Evolutionary conservation across 176 grass and related monocot genomes (phyloP), one percentile per base, ranked within the genome.

Genomic region (Typha latifolia): DNA sequence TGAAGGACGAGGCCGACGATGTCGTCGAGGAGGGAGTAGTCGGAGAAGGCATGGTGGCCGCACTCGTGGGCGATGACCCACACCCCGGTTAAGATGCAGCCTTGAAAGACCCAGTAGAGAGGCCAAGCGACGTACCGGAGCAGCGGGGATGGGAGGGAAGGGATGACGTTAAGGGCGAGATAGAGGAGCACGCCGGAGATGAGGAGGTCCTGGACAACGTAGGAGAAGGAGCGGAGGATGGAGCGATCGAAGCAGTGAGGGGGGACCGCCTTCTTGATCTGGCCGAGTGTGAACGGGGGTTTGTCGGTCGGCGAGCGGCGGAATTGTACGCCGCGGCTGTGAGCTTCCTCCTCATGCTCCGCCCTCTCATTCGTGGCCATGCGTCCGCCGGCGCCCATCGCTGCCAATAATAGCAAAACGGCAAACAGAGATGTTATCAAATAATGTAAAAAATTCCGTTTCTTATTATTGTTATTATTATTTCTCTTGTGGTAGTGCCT

Each of bases 61-160:
- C 93, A 97, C 80, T 97, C 88, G 69, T 97, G 93, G 1, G 93
- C 93, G 14, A 92, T 89, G 50, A 97, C 93, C 93, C 93, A 97
- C 12, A 92, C 63, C 22, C 93, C 93, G 6, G 93, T 97, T 55
- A 84, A 72, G 59, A 97, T 80, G 56, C 93, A 97, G 1, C 93
- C 93, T 63, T 97, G 93, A 0, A 62, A 66, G 0, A 70, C 53
- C 88, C 93, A 97, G 75, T 92, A 97, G 0, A 91, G 82, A 5
- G 78, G 85, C 93, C 93, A 97, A 0, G 78, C 75, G 1, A 63
- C 85, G 18, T 79, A 53, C 48, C 69, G 74, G 56, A 80, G 69
- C 0, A 43, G 37, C 9, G 51, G 62, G 53, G 49, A 57, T 0
- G 80, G 82, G 26, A 97, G 74, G 16, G 59, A 72, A 0, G 92